Conservation (phyloP, 306 rosid genomes). For the Aeschynomene evenia region DNA sequence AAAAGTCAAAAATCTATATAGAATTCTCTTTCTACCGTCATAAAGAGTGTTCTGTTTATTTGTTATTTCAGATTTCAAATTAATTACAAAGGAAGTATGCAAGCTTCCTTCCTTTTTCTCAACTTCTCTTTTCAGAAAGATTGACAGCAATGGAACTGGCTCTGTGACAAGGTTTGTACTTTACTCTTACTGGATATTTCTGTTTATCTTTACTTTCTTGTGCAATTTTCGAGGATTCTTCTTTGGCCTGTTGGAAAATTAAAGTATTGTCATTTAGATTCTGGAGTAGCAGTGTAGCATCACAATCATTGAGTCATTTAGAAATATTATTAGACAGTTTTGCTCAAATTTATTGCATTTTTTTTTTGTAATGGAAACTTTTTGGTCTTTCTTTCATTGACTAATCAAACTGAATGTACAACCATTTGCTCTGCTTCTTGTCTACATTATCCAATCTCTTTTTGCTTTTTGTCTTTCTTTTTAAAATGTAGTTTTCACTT, state of each 20-base stretch:
- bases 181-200: constrained; percentile 7
- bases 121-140: constrained; percentile 74
- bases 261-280: constrained; percentile 24
- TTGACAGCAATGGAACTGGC: constrained; percentile 71
- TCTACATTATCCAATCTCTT: neutral
- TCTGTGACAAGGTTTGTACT: constrained; percentile 72
- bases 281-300: constrained; percentile 26
- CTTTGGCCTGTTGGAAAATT: constrained; percentile 24
- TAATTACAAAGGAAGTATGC: constrained; percentile 87
- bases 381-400: neutral
- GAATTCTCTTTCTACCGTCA: constrained; percentile 12
- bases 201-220: neutral
- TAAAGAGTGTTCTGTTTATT: constrained; percentile 31
- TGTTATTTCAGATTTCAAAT: constrained; percentile 75
- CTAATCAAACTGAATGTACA: constrained; percentile 16
- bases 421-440: constrained; percentile 25
- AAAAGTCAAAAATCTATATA: constrained; percentile 14
- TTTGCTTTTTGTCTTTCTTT: neutral
- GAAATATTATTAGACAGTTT: neutral
- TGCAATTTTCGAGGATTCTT: constrained; percentile 27
- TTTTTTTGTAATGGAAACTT: constrained; percentile 12
- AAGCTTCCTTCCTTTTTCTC: constrained; percentile 98
- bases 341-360: neutral
- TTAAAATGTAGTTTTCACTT: neutral
- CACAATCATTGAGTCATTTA: constrained; percentile 13